Conservation (phyloP, 2,329 filamentous ascomycete genomes). For the Pyrenophora tritici-repentis region DNA sequence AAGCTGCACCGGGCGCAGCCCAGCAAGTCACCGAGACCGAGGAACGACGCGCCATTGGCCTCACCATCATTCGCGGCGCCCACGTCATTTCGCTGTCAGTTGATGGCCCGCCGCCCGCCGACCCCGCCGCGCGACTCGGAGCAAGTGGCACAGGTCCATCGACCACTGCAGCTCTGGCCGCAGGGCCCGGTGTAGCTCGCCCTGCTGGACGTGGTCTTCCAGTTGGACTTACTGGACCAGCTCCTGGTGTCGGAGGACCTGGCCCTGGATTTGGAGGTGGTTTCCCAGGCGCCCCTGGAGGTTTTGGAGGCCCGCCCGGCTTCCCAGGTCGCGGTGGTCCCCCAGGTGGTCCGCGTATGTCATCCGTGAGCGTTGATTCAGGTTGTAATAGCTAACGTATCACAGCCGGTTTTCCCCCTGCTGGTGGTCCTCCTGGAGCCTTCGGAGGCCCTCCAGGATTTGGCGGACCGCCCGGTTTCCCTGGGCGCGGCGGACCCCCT, state of each 20-base stretch:
- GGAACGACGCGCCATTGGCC: conserved; percentile 95
- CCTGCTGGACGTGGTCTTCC: conserved; percentile 86
- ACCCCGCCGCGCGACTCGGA: conserved; percentile 87
- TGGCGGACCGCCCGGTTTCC: conserved; percentile 27
- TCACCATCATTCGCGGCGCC: conserved; percentile 92
- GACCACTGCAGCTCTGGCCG: conserved; percentile 66
- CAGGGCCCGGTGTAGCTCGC: conserved; percentile 87
- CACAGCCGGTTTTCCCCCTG: conserved; percentile 50
- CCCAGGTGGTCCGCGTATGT: conserved; percentile 46
- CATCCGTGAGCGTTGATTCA: neutral
- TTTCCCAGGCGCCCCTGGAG: conserved; percentile 45
- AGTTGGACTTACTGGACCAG: conserved; percentile 84
- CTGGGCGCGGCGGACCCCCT: conserved; percentile 35
- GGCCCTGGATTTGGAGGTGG: conserved; percentile 64
- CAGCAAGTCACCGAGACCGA: conserved; percentile 79
- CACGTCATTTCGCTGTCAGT: conserved; percentile 94
- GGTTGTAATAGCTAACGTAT: conserved; percentile 28
- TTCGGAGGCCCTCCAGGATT: conserved; percentile 41
- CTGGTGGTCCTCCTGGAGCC: conserved; percentile 55
- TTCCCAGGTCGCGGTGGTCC: conserved; percentile 46
- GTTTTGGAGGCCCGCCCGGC: conserved; percentile 44
- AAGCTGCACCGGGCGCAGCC: conserved; percentile 68
- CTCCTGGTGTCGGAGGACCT: conserved; percentile 81
- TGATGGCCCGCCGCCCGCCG: conserved; percentile 92
- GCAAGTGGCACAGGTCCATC: conserved; percentile 68